phyloP scores from a whole-genome alignment of 805 yeast species.

The Saturnispora dispora region DNA sequence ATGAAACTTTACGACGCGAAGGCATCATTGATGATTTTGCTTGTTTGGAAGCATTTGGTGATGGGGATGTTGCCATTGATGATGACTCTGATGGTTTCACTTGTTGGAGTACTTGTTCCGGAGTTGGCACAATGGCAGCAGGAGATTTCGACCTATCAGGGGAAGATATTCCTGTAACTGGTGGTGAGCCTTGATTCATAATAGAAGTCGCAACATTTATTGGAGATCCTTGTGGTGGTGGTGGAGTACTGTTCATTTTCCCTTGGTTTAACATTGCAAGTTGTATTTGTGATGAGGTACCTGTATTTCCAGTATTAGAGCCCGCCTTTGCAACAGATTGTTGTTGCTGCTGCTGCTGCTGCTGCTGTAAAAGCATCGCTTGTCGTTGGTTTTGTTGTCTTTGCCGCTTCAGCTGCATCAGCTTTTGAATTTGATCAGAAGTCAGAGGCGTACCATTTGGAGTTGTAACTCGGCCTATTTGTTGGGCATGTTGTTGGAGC shows the following conservation, averaged over 20 bases:
- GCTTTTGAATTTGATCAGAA: constrained; percentile 51
- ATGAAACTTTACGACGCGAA: constrained; percentile 21
- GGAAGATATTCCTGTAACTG: constrained; percentile 1
- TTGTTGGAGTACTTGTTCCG: constrained; percentile 18
- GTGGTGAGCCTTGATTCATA: not conserved
- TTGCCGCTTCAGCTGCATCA: constrained; percentile 44
- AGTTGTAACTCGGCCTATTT: constrained; percentile 31
- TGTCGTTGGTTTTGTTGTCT: constrained; percentile 23
- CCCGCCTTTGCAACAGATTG: constrained; percentile 19
- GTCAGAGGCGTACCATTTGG: constrained; percentile 53
- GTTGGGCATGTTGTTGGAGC: constrained; percentile 1
- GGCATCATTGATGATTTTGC: constrained; percentile 5
- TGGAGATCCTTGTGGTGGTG: not conserved
- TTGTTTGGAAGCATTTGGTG: constrained; percentile 1
- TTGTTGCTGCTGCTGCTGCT: constrained; percentile 29
- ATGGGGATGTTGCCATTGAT: constrained; percentile 10
- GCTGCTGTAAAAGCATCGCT: constrained; percentile 32
- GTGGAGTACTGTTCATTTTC: not conserved
- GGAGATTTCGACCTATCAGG: constrained; percentile 3
- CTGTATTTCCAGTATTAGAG: constrained; percentile 13
- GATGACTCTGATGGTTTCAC: not conserved
- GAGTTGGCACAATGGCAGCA: constrained; percentile 17
- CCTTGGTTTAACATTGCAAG: not conserved
- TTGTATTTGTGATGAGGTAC: not conserved
- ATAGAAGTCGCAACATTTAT: not conserved